A percentile compares a stretch with the other conserved stretches of the same genome.
phyloP scores from a whole-genome alignment of 106 monocot species.

The Allium cepa region DNA sequence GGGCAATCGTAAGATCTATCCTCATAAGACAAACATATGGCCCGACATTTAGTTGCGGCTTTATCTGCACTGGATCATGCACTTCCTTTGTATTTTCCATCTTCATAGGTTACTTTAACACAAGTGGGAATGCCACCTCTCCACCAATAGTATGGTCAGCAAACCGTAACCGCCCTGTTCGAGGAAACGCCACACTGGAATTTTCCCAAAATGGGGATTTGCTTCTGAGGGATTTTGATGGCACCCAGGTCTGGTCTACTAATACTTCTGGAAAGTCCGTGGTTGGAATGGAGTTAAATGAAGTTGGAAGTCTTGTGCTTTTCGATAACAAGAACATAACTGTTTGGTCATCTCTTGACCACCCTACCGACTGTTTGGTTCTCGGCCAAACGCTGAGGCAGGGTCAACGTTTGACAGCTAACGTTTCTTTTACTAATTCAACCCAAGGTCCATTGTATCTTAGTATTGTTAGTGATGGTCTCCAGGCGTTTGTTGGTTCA shows the following conservation, averaged over 20 bases:
- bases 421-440: conserved; percentile 8
- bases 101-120: conserved; percentile 34
- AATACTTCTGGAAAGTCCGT: conserved; percentile 30
- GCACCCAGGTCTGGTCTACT: conserved; percentile 39
- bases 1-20: conserved; percentile 13
- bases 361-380: conserved; percentile 46
- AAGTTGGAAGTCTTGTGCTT: conserved; percentile 41
- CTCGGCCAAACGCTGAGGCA: conserved; percentile 26
- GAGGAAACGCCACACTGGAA: conserved; percentile 37
- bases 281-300: conserved; percentile 22
- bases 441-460: conserved; percentile 13
- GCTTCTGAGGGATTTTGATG: conserved; percentile 33
- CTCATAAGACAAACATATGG: conserved; percentile 25
- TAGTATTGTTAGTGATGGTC: not conserved
- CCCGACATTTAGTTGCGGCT: conserved; percentile 31
- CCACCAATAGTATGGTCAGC: conserved; percentile 53
- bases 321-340: conserved; percentile 4
- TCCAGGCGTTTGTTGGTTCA: conserved; percentile 15
- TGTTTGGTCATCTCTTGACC: conserved; percentile 48
- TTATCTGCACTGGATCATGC: conserved; percentile 26
- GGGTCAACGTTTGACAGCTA: conserved; percentile 24
- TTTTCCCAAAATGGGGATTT: conserved; percentile 39
- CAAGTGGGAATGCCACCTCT: not conserved
- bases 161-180: conserved; percentile 32
- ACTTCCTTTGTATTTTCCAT: conserved; percentile 34